Base-by-base conservation (phyloP, 768 basidiomycete genomes). In the Pleurotus ostreatus region DNA sequence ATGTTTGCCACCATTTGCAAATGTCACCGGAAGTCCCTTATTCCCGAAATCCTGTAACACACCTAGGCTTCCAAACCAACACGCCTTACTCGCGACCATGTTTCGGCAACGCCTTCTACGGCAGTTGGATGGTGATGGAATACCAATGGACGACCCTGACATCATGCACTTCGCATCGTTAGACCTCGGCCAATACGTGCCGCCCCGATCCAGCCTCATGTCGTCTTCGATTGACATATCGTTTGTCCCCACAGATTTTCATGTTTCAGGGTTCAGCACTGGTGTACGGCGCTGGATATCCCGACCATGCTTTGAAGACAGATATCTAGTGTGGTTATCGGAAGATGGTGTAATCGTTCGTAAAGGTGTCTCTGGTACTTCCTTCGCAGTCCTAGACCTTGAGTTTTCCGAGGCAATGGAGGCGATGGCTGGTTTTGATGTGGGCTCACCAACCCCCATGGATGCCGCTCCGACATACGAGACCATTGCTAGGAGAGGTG, bases 261-360 rank as follows among this genome's bases (percentile, higher is more conserved):
- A 61, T 39, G 63, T 75, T 40, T 71, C 70, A 38, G 65, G 63
- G n/a, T 69, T 69, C 40, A 86, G 85, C 63, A 71, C 72, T 12
- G 85, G 86, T 55, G 72, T 92, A 46, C 78, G 76, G 43, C 78
- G 71, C n/a, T 92, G 90, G 90, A 75, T 82, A 59, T 73, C 76
- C 38, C 85, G 89, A 3, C 84, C 86, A 22, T 86, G 86, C 65
- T 91, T 89, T 66, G 89, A 92, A 68, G 88, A 92, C 55, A 76
- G 88, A 30, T 71, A 80, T 59, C 69, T 73, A 23, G 72, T 88
- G 3, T 87, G 84, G 73, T 68, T 78, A 11, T 74, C 75, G 3
- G 64, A 69, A 20, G 73, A 73, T 16, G 65, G 70, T 8, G 26
- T 43, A 4, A 66, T 78, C 38, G 64, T 72, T 16, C 58, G 73